Percentiles rank a stretch among this genome's conserved stretches.
phyloP scores from a whole-genome alignment of 1,284 basidiomycete species.

The Pseudozyma pruni region DNA sequence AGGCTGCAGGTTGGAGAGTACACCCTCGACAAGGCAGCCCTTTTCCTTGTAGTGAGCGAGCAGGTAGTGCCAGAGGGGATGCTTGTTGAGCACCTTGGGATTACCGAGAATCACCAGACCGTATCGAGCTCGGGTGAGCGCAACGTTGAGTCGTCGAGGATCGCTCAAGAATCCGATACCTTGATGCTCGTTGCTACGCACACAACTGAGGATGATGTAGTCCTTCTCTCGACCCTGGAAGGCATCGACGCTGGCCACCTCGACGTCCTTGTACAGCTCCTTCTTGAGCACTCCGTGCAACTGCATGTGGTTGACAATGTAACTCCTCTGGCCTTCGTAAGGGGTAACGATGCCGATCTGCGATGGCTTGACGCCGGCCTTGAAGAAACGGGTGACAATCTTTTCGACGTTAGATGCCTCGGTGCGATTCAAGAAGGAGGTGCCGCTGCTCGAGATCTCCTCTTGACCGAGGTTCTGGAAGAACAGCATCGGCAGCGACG shows the following conservation, averaged over 20 bases:
- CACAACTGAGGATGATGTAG: constrained; percentile 98
- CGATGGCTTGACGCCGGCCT: constrained; percentile 90
- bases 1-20: constrained; percentile 92
- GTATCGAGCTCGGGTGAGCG: constrained; percentile 95
- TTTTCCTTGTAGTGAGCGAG: constrained; percentile 99
- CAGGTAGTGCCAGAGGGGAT: constrained; percentile 90
- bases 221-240: constrained; percentile 99
- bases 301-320: constrained; percentile 99
- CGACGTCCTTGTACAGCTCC: constrained; percentile 98
- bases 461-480: constrained; percentile 99
- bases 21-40: constrained; percentile 91
- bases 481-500: constrained; percentile 99
- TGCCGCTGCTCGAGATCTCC: constrained; percentile 97
- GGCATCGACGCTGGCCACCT: constrained; percentile 97
- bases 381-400: constrained; percentile 99
- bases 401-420: constrained; percentile 99
- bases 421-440: constrained; percentile 97
- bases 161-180: constrained; percentile 99
- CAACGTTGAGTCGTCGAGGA: constrained; percentile 94
- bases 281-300: constrained; percentile 98
- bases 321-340: constrained; percentile 98
- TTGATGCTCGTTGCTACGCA: constrained; percentile 99
- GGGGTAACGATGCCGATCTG: constrained; percentile 99
- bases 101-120: constrained; percentile 98
- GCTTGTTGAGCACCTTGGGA: constrained; percentile 96